Evolutionary conservation across 2,329 filamentous ascomycete genomes (phyloP).

Genomic region (Aureobasidium leucospermi): DNA sequence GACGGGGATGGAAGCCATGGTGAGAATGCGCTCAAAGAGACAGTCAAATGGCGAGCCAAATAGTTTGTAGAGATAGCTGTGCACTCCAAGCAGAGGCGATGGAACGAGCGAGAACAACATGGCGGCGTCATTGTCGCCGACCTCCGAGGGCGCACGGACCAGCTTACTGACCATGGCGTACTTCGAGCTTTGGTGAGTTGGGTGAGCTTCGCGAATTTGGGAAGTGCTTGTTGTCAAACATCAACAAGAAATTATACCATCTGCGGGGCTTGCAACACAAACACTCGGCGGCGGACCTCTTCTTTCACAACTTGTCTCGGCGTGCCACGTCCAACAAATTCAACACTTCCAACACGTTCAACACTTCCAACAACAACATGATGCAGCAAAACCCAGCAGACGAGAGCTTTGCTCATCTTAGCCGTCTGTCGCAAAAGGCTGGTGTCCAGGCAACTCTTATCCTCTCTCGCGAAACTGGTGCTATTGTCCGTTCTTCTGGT

Average conservation of each 20-base stretch:
- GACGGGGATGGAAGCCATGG: constrained; percentile 46
- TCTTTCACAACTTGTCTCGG: background rate
- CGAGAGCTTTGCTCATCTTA: constrained; percentile 58
- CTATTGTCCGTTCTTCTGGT: constrained; percentile 69
- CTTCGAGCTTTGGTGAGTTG: background rate
- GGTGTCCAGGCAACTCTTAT: constrained; percentile 73
- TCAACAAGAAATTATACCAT: background rate
- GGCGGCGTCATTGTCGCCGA: background rate
- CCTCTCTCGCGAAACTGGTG: constrained; percentile 62
- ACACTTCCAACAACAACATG: background rate
- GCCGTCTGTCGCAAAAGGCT: constrained; percentile 66
- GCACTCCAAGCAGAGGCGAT: background rate
- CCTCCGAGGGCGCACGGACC: no score
- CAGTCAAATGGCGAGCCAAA: background rate
- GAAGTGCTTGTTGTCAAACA: constrained; percentile 5
- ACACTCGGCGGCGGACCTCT: background rate
- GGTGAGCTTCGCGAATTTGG: background rate
- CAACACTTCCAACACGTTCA: background rate
- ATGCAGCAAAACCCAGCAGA: constrained; percentile 24
- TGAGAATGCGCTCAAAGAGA: background rate
- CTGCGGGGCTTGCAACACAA: background rate
- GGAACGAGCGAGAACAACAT: background rate
- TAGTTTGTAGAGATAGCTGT: background rate
- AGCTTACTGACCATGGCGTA: no score
- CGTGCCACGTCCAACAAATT: background rate